Evolutionary conservation across 208 protist genomes (phyloP).

Genomic region (Trypanosomatidae sp.): DNA sequence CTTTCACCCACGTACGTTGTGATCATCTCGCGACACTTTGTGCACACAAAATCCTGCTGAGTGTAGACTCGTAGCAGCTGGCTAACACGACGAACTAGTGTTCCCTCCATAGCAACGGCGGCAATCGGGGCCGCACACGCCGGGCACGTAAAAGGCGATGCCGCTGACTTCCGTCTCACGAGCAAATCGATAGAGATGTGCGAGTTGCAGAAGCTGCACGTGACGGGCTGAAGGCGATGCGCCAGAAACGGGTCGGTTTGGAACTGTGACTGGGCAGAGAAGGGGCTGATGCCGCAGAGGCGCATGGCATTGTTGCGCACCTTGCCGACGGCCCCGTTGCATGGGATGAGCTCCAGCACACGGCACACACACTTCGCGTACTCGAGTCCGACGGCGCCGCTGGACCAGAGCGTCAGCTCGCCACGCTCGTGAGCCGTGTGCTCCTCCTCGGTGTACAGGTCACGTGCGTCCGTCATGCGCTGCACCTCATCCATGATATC

Average conservation of each 20-base stretch:
- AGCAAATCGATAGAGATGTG: constrained; percentile 58
- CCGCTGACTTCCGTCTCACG: constrained; percentile 25
- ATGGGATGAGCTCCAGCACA: constrained; percentile 72
- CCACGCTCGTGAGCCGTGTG: constrained; percentile 20
- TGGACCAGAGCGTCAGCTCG: constrained; percentile 30
- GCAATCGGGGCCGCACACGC: constrained; percentile 73
- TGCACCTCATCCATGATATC: constrained; percentile 86
- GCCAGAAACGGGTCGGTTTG: constrained; percentile 36
- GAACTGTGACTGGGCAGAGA: constrained; percentile 65
- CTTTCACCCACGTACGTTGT: constrained; percentile 61
- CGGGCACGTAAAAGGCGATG: constrained; percentile 54
- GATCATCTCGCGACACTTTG: constrained; percentile 78
- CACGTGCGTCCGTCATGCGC: constrained; percentile 47
- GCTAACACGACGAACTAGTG: constrained; percentile 81
- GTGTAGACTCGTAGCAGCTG: constrained; percentile 45
- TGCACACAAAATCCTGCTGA: constrained; percentile 89
- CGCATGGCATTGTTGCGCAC: constrained; percentile 89
- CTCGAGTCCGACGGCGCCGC: constrained; percentile 60
- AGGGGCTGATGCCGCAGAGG: constrained; percentile 85
- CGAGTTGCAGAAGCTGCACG: constrained; percentile 84
- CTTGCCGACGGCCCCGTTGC: constrained; percentile 60
- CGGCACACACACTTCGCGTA: constrained; percentile 80
- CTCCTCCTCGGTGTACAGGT: constrained; percentile 61
- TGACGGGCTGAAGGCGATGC: constrained; percentile 40
- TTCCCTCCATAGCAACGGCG: constrained; percentile 54